Conservation (phyloP, 495 filamentous ascomycete genomes). For the Chaetomium cochliodes region DNA sequence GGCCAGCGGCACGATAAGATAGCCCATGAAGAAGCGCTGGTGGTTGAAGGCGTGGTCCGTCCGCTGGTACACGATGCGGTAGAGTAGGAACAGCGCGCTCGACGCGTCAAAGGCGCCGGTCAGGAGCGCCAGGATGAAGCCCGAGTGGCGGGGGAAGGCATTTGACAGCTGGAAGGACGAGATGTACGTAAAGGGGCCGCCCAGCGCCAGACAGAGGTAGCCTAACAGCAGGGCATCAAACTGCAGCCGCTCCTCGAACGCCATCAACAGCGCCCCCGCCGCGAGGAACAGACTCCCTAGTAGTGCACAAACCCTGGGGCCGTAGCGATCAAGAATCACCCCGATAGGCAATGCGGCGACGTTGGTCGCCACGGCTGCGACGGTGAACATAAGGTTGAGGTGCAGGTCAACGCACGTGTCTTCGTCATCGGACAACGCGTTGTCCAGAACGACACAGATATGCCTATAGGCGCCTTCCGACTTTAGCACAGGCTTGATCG, state of each 20-base stretch:
- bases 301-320: conserved; percentile 72
- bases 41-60: conserved; percentile 60
- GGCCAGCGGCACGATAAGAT: conserved; percentile 69
- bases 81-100: conserved; percentile 83
- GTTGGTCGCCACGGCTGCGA: conserved; percentile 80
- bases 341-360: conserved; percentile 81
- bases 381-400: conserved; percentile 91
- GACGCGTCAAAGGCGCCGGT: conserved; percentile 90
- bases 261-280: conserved; percentile 68
- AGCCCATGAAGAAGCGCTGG: conserved; percentile 70
- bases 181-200: conserved; percentile 88
- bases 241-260: conserved; percentile 63
- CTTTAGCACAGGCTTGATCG: conserved; percentile 78
- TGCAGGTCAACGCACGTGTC: conserved; percentile 71
- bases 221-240: conserved; percentile 73
- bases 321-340: conserved; percentile 79
- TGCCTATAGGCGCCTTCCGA: conserved; percentile 70
- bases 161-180: conserved; percentile 91
- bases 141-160: conserved; percentile 81
- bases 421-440: conserved; percentile 56
- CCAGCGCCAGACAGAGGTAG: conserved; percentile 79
- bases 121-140: conserved; percentile 77
- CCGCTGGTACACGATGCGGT: conserved; percentile 70
- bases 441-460: conserved; percentile 49
- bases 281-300: conserved; percentile 68